Percentiles rank a stretch among this genome's conserved stretches.
phyloP scores from a whole-genome alignment of 805 yeast species.

The Candida awuae region DNA sequence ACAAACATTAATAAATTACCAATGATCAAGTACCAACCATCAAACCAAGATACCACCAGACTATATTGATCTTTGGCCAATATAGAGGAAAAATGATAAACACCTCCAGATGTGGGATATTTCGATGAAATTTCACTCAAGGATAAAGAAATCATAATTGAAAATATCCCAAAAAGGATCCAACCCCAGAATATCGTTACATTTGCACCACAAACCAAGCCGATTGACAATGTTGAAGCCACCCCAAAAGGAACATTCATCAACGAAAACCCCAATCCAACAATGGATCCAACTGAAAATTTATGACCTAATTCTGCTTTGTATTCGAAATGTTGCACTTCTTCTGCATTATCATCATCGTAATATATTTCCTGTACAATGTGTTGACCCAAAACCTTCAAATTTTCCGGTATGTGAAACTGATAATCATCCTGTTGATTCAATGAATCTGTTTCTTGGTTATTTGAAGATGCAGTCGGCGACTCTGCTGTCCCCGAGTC shows the following conservation, averaged over 20 bases:
- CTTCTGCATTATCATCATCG: slow-evolving; percentile 43
- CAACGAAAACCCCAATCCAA: slow-evolving; percentile 71
- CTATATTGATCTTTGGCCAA: slow-evolving; percentile 52
- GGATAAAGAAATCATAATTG: slow-evolving; percentile 59
- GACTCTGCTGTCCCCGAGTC: neutral
- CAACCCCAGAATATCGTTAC: slow-evolving; percentile 72
- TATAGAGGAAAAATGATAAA: slow-evolving; percentile 71
- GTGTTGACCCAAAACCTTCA: slow-evolving; percentile 19
- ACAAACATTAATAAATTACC: slow-evolving; percentile 77
- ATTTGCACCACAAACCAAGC: slow-evolving; percentile 69
- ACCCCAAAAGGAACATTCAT: slow-evolving; percentile 81
- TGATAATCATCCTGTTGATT: neutral
- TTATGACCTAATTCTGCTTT: slow-evolving; percentile 64
- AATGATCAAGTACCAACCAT: slow-evolving; percentile 66
- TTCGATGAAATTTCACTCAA: slow-evolving; percentile 72
- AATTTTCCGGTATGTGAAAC: slow-evolving; percentile 10
- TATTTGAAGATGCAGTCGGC: neutral
- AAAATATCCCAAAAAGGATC: slow-evolving; percentile 54
- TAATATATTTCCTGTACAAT: slow-evolving; percentile 27
- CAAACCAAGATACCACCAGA: slow-evolving; percentile 60
- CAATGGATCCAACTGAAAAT: slow-evolving; percentile 58
- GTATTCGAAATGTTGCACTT: slow-evolving; percentile 64
- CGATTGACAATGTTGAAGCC: slow-evolving; percentile 64
- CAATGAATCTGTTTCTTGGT: neutral
- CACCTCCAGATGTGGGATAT: slow-evolving; percentile 69